Evolutionary conservation across 768 basidiomycete genomes (phyloP), one percentile per base, ranked within the genome.

Genomic region (Boletus fagicola): DNA sequence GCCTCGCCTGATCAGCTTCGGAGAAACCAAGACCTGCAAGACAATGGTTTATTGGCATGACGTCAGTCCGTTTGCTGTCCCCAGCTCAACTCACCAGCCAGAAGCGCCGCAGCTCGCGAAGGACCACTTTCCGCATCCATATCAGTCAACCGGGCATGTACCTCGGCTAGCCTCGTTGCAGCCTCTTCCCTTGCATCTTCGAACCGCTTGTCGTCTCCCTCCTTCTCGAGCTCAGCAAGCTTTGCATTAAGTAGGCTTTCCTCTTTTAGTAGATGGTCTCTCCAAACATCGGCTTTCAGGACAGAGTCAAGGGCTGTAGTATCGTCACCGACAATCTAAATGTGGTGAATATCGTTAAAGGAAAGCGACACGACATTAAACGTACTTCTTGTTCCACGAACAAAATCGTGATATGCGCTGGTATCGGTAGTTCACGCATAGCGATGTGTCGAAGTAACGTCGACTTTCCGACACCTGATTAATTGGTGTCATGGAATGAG

Each of bases 241-340:
- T 83, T 81, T 0, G 80, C 81, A 65, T 95, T 94, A 45, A 98
- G 77, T 22, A 79, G 74, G 0, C 75, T 75, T 72, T 98, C 95
- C 67, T 99, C 94, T 54, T 86, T 88, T 49, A 97, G 74, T 18
- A 98, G 78, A 62, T 92, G 90, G 66, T 96, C 94, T 69, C 96
- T 82, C 94, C 97, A 98, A 33, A 99, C 97, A 69, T 99, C 97
- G n/a, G 97, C 97, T 72, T 95, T 94, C n/a, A 99, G 80, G 22
- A 99, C 97, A 1, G 95, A 94, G 22, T 94, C 90, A 43, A 99
- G 79, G 3, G 97, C 97, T 1, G 78, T 77, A 0, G 94, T 98
- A 62, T 95, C 94, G 71, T 98, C 96, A 33, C 96, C 97, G 53
- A 93, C 70, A 62, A 98, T 90, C 91, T 94, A 40, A 1, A 44